Evolutionary conservation across 345 rosid genomes (phyloP).

Genomic region (Euphorbia tirucalli): DNA sequence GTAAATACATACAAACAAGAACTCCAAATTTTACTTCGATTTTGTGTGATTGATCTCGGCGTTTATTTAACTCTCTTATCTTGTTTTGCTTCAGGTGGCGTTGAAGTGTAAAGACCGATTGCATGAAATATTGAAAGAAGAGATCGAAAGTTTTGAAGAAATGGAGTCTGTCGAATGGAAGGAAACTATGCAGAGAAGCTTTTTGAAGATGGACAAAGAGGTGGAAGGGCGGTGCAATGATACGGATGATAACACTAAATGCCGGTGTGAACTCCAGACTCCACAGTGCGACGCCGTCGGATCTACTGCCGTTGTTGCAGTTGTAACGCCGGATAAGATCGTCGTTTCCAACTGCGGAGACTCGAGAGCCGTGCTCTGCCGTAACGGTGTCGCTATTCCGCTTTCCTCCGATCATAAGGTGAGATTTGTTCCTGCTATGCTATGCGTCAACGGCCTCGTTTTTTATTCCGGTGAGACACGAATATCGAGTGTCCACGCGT

Average conservation of each 20-base stretch:
- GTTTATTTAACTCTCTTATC: neutral
- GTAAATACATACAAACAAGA: constrained; percentile 26
- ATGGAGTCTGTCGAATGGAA: constrained; percentile 47
- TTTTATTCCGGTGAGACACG: neutral
- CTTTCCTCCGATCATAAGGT: constrained; percentile 87
- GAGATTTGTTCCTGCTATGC: neutral
- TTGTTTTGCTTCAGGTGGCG: constrained; percentile 45
- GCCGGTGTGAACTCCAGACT: constrained; percentile 71
- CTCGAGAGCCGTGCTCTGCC: constrained; percentile 83
- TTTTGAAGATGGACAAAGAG: constrained; percentile 60
- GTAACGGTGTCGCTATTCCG: constrained; percentile 66
- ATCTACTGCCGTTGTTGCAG: constrained; percentile 75
- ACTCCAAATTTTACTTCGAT: too few relatives aligned
- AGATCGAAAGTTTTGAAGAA: constrained; percentile 24
- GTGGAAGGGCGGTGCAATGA: constrained; percentile 33
- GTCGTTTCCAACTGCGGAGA: constrained; percentile 84
- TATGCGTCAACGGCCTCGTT: neutral
- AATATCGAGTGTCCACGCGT: neutral
- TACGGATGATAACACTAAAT: constrained; percentile 24
- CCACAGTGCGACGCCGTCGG: constrained; percentile 90
- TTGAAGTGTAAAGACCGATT: constrained; percentile 56
- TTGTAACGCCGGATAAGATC: constrained; percentile 63
- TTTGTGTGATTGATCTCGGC: neutral
- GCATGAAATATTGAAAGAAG: constrained; percentile 54
- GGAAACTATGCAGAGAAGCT: constrained; percentile 54